Base-by-base conservation (phyloP, 495 filamentous ascomycete genomes). In the Stereocaulon alpinum region DNA sequence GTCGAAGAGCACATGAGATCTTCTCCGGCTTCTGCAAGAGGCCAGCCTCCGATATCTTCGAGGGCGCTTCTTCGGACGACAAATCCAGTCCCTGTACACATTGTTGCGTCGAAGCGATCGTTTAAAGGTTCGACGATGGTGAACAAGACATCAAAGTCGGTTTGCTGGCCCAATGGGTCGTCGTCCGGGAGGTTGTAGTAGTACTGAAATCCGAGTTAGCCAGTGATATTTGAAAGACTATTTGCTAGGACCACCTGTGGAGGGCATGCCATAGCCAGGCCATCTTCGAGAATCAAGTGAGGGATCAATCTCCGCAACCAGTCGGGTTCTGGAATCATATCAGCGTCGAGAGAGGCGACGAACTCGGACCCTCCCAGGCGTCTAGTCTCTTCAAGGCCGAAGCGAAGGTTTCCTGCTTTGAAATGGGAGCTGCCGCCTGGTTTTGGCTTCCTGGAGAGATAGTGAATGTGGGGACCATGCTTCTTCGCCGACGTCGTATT, bases 401-500 rank as follows among this genome's bases (percentile, higher is more conserved):
- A 74, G 61, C 74, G 75, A 32, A 82, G 67, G 50, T 82, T 82
- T 34, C 80, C 80, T 4, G 76, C 75, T 65, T 82, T 82, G 71
- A 76, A 82, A 61, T 78, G 70, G 59, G 76, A 72, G 0, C 72
- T 74, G 5, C 70, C 69, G 30, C 74, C 77, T 3, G 71, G 72
- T 24, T 72, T 69, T 58, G 76, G 75, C 40, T 71, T 65, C 40
- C 79, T 71, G 1, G 74, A 68, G 61, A 75, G 71, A 58, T 81
- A 81, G 61, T 67, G 68, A 6, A 80, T 18, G 41, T 75, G 74
- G 0, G 32, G 42, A 7, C 30, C 6, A 0, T 57, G 18, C 5
- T 27, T n/a, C 3, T 27, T 22, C 0, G 1, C 24, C 12, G 37
- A 15, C 14, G 54, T 43, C 34, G 56, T 15, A 2, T 64, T 61